Evolutionary conservation across 345 rosid genomes (phyloP).

Genomic region (Psidium friedrichsthalianum): DNA sequence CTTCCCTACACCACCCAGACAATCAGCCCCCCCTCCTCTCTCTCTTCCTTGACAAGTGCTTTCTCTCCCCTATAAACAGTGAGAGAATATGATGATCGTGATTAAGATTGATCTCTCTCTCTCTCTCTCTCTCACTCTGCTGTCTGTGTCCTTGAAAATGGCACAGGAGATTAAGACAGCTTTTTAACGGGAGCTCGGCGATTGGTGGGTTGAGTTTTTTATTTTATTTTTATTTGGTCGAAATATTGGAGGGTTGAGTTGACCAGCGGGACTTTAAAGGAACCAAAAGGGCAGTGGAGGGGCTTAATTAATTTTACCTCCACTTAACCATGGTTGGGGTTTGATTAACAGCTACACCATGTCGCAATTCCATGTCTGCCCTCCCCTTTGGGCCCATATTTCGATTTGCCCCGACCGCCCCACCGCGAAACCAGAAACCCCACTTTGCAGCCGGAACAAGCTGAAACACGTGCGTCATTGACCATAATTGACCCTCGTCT

Average conservation of each 20-base stretch:
- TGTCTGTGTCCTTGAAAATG: neutral
- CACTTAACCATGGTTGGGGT: neutral
- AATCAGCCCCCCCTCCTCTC: neutral
- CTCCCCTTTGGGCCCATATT: neutral
- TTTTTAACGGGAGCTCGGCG: neutral
- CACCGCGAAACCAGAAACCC: neutral
- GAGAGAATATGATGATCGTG: neutral
- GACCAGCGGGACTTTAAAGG: neutral
- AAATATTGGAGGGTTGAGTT: neutral
- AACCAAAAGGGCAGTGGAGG: neutral
- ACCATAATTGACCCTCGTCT: neutral
- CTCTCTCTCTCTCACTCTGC: neutral
- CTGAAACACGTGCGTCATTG: neutral
- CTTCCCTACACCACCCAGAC: conserved; percentile 35
- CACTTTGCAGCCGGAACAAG: neutral
- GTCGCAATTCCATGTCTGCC: neutral
- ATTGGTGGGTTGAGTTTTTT: neutral
- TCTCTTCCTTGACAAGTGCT: neutral
- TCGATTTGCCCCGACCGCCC: neutral
- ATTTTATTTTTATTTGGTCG: no score
- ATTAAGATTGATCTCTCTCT: neutral
- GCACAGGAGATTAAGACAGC: neutral
- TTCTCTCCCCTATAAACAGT: conserved; percentile 1
- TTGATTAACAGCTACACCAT: neutral
- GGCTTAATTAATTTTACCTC: neutral